Percentiles rank a stretch among this genome's conserved stretches.
These are phyloP conservation scores for Bipolaris victoriae DNA, from an alignment of 2,329 filamentous ascomycete genomes.

Conservation along the genomic window DNA sequence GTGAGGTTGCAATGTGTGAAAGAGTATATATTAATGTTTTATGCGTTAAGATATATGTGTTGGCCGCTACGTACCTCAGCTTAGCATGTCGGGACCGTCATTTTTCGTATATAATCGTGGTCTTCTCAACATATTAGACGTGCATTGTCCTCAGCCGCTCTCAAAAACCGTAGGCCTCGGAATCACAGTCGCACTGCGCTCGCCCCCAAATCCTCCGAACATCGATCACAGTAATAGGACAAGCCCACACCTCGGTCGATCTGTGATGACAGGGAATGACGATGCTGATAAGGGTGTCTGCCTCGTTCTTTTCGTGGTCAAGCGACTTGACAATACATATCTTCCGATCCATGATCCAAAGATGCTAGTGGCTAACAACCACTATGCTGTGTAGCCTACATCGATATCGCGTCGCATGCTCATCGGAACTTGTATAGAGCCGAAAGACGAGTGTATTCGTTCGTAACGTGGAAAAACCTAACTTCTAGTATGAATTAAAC, in stretches of 20 bases:
- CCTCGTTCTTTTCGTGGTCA: constrained; percentile 14
- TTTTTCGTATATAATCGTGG: constrained; percentile 16
- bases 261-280: background rate
- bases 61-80: constrained; percentile 3
- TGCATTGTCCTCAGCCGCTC: constrained; percentile 9
- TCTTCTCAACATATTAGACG: constrained; percentile 14
- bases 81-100: constrained; percentile 9
- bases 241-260: background rate
- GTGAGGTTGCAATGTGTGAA: background rate
- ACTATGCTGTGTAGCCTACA: constrained; percentile 15
- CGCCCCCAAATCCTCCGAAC: background rate
- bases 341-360: constrained; percentile 5
- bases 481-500: constrained; percentile 4
- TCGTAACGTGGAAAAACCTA: background rate
- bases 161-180: background rate
- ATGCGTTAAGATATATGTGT: constrained; percentile 4
- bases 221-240: background rate
- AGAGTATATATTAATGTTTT: background rate
- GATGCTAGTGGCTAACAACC: constrained; percentile 1
- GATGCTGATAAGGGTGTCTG: background rate
- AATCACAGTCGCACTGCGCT: constrained; percentile 13
- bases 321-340: background rate
- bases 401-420: constrained; percentile 11
- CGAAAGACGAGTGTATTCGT: constrained; percentile 1
- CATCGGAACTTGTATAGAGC: constrained; percentile 6